A percentile compares a stretch with the other conserved stretches of the same genome.
phyloP scores from a whole-genome alignment of 2,329 filamentous ascomycete genomes.

The Alternaria arborescens region DNA sequence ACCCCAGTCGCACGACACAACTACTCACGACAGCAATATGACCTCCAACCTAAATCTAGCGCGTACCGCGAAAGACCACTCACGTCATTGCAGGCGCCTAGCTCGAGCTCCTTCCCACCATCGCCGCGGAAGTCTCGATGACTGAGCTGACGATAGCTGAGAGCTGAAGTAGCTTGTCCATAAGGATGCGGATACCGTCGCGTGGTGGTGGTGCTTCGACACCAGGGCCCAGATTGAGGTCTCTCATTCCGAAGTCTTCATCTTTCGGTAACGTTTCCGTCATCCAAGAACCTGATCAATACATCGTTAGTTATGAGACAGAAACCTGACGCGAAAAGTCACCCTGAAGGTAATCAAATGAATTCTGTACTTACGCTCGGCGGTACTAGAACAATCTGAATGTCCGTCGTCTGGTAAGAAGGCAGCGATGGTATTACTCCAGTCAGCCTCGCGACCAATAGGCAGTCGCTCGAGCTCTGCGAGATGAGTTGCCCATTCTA shows the following conservation, averaged over 20 bases:
- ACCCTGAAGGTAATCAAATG: too few species aligned
- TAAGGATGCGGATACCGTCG: conserved; percentile 34
- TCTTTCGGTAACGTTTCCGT: conserved; percentile 2
- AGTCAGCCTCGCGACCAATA: conserved; percentile 31
- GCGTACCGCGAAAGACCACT: not conserved
- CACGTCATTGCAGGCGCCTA: not conserved
- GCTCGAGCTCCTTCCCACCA: not conserved
- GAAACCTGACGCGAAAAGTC: too few species aligned
- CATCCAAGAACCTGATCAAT: too few species aligned
- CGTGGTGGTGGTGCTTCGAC: conserved; percentile 17
- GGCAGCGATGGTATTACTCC: conserved; percentile 29
- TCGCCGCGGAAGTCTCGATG: conserved; percentile 25
- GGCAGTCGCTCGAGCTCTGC: conserved; percentile 37
- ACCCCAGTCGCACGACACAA: conserved; percentile 16
- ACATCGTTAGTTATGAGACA: too few species aligned
- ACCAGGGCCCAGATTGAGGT: conserved; percentile 9
- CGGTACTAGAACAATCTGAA: conserved; percentile 12
- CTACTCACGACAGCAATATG: not conserved
- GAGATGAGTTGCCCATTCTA: conserved; percentile 41
- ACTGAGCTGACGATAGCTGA: conserved; percentile 36
- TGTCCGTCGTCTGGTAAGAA: conserved; percentile 44
- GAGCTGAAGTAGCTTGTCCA: conserved; percentile 37
- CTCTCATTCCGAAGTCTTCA: conserved; percentile 13
- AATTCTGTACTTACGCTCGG: not conserved
- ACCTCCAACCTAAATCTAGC: not conserved